Evolutionary conservation across 2,329 filamentous ascomycete genomes (phyloP).

Genomic region (Sporothrix globosa): DNA sequence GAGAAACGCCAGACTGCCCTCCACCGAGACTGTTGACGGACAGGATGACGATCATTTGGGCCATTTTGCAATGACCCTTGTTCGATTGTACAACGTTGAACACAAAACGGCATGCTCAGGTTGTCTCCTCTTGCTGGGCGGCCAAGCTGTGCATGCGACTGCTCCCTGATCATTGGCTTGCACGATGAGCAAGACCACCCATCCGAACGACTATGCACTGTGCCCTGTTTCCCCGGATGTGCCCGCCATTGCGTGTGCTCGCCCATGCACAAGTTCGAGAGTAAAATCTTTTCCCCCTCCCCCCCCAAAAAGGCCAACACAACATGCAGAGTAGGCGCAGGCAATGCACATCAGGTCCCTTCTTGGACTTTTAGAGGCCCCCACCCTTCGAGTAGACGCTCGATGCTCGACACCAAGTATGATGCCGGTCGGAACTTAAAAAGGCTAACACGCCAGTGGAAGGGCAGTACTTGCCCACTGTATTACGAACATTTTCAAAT

Average conservation of each 20-base stretch:
- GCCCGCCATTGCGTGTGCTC: neutral
- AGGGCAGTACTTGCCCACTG: neutral
- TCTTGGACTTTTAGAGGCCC: neutral
- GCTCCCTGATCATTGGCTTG: neutral
- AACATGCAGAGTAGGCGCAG: neutral
- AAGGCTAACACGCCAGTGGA: slow-evolving; percentile 12
- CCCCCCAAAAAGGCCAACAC: neutral
- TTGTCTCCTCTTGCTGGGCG: neutral
- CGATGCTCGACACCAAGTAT: slow-evolving; percentile 4
- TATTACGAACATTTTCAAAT: slow-evolving; percentile 7
- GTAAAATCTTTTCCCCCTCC: too few species aligned
- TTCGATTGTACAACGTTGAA: neutral
- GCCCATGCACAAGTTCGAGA: neutral
- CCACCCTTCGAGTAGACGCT: neutral
- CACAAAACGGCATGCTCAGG: neutral
- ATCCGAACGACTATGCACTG: neutral
- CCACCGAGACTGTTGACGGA: neutral
- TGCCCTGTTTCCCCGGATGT: slow-evolving; percentile 14
- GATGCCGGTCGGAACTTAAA: slow-evolving; percentile 11
- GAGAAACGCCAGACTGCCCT: neutral
- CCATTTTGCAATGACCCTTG: neutral
- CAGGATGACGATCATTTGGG: neutral
- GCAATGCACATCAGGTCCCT: neutral
- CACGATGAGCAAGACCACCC: neutral
- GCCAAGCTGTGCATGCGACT: slow-evolving; percentile 1